Evolutionary conservation across 768 basidiomycete species (phyloP).

Genomic region (Trametes cubensis): DNA sequence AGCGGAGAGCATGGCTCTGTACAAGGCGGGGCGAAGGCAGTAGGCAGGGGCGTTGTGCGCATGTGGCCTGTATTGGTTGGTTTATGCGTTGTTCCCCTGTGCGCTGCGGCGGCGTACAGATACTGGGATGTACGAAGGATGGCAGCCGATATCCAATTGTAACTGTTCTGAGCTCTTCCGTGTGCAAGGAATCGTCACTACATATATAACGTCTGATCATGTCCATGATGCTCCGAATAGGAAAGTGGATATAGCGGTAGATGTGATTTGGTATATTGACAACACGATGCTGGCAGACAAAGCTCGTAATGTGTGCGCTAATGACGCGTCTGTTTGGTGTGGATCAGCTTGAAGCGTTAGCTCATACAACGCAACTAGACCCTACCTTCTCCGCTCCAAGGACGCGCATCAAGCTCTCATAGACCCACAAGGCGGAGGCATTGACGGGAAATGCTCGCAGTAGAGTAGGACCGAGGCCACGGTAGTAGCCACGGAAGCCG

Average conservation of each 20-base stretch:
- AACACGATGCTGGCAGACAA: no score
- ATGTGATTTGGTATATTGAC: no score
- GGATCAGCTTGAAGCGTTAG: neutral
- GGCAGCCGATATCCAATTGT: neutral
- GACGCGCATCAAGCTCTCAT: constrained; percentile 69
- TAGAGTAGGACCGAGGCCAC: constrained; percentile 68
- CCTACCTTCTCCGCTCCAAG: constrained; percentile 68
- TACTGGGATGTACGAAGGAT: constrained; percentile 16
- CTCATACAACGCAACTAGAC: neutral
- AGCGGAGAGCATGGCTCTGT: neutral
- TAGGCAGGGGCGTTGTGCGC: constrained; percentile 2
- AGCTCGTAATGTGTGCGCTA: constrained; percentile 7
- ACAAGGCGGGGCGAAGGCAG: neutral
- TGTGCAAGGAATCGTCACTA: neutral
- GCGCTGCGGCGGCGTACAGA: constrained; percentile 10
- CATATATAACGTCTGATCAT: no score
- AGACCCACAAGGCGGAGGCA: constrained; percentile 77
- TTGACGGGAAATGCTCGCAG: constrained; percentile 80
- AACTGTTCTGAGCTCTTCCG: neutral
- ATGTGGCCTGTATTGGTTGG: constrained; percentile 10
- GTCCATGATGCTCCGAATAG: no score
- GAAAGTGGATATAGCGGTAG: no score
- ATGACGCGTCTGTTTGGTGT: constrained; percentile 45
- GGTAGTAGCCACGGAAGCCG: constrained; percentile 59
- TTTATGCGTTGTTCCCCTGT: constrained; percentile 16